Conservation (phyloP, 2,329 filamentous ascomycete species). For the Cladosporium sp. region DNA sequence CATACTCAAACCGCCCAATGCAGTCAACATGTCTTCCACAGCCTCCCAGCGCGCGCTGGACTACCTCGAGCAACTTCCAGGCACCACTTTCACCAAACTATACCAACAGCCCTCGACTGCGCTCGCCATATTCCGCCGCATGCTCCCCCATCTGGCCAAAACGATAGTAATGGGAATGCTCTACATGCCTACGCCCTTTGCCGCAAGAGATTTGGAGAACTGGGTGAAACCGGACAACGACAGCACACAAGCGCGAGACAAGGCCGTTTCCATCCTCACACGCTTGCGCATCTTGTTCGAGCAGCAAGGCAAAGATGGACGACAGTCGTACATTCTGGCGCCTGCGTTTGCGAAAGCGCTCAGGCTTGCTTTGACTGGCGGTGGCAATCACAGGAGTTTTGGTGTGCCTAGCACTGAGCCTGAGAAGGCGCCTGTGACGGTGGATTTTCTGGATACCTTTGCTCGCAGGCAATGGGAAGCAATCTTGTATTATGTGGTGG, state of each 20-base stretch:
- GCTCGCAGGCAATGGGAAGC: slow-evolving; percentile 90
- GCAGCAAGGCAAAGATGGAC: slow-evolving; percentile 45
- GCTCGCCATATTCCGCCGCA: slow-evolving; percentile 92
- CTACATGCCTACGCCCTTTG: slow-evolving; percentile 78
- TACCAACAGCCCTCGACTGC: slow-evolving; percentile 96
- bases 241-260: slow-evolving; percentile 60
- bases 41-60: slow-evolving; percentile 66
- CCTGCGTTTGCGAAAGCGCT: slow-evolving; percentile 79
- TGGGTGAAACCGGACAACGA: slow-evolving; percentile 67
- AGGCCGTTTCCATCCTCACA: slow-evolving; percentile 74
- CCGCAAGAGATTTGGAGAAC: slow-evolving; percentile 72
- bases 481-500: slow-evolving; percentile 92
- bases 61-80: slow-evolving; percentile 87
- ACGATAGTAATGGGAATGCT: slow-evolving; percentile 92
- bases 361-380: slow-evolving; percentile 73
- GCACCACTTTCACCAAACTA: slow-evolving; percentile 81
- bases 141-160: slow-evolving; percentile 92
- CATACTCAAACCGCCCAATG: not conserved
- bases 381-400: slow-evolving; percentile 81
- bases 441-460: slow-evolving; percentile 75
- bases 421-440: slow-evolving; percentile 58
- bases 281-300: slow-evolving; percentile 81
- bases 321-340: slow-evolving; percentile 68
- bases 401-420: slow-evolving; percentile 66
- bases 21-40: slow-evolving; percentile 35